phyloP scores from a whole-genome alignment of 495 filamentous ascomycete genomes.

The Lasiosphaeriaceae sp. region DNA sequence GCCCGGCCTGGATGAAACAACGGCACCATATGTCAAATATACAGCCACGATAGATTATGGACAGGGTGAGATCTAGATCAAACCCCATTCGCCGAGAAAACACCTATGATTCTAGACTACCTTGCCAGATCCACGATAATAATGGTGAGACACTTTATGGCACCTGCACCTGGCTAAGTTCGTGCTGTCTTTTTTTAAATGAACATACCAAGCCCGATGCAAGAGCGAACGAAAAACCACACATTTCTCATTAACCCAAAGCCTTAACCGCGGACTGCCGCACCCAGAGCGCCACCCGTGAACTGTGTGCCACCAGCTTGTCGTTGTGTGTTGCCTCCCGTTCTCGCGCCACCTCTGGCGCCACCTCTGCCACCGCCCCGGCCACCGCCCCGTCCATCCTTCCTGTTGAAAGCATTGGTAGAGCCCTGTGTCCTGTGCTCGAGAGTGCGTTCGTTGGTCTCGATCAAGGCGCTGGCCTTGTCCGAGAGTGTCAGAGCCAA shows the following conservation, averaged over 20 bases:
- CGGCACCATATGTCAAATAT: background rate
- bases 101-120: slow-evolving; percentile 19
- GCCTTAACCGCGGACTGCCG: slow-evolving; percentile 49
- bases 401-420: slow-evolving; percentile 88
- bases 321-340: slow-evolving; percentile 49
- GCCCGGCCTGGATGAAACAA: background rate
- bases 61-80: background rate
- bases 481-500: slow-evolving; percentile 89
- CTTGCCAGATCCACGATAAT: slow-evolving; percentile 18
- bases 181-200: slow-evolving; percentile 18
- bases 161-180: slow-evolving; percentile 10
- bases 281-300: slow-evolving; percentile 54
- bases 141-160: slow-evolving; percentile 20
- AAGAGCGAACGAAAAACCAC: slow-evolving; percentile 26
- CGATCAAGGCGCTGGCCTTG: slow-evolving; percentile 92
- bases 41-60: background rate
- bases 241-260: slow-evolving; percentile 10
- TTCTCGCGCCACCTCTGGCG: slow-evolving; percentile 61
- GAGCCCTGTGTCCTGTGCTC: slow-evolving; percentile 96
- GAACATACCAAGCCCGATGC: slow-evolving; percentile 33
- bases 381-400: slow-evolving; percentile 74
- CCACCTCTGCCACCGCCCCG: slow-evolving; percentile 61
- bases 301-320: slow-evolving; percentile 57
- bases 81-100: slow-evolving; percentile 1
- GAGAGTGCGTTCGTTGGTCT: slow-evolving; percentile 93